Conservation (phyloP, 345 rosid genomes). For the Syzygium grande region DNA sequence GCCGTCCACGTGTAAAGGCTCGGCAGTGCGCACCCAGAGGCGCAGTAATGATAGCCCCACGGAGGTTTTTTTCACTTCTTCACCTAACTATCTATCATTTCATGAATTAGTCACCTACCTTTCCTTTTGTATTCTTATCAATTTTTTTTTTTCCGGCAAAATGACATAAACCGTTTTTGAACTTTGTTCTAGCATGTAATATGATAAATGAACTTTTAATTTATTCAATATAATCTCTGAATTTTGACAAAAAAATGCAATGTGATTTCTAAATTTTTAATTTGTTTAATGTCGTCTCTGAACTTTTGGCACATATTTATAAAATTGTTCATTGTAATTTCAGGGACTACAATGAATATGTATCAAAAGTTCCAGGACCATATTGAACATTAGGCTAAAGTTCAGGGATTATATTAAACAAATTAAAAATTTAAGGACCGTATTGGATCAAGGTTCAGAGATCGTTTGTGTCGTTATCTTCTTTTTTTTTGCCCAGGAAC, state of each 20-base stretch:
- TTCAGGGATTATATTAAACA: fast-evolving
- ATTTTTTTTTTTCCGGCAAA: too few relatives aligned
- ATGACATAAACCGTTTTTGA: fast-evolving
- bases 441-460: too few relatives aligned
- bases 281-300: too few relatives aligned
- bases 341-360: too few relatives aligned
- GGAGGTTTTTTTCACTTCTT: background rate
- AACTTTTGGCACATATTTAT: background rate
- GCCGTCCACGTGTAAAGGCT: background rate
- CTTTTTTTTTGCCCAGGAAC: too few relatives aligned
- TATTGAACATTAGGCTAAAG: too few relatives aligned
- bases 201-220: too few relatives aligned
- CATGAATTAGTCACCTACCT: background rate
- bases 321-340: fast-evolving
- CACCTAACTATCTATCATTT: background rate
- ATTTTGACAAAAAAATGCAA: too few relatives aligned
- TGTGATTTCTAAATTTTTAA: background rate
- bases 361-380: fast-evolving
- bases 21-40: background rate
- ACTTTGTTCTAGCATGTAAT: fast-evolving
- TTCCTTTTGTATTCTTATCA: fast-evolving
- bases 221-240: background rate
- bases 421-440: too few relatives aligned
- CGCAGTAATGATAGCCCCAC: background rate
- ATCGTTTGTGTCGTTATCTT: background rate